These are phyloP conservation scores for Mycena amicta DNA, from an alignment of 768 basidiomycete species.

Conservation along the genomic window DNA sequence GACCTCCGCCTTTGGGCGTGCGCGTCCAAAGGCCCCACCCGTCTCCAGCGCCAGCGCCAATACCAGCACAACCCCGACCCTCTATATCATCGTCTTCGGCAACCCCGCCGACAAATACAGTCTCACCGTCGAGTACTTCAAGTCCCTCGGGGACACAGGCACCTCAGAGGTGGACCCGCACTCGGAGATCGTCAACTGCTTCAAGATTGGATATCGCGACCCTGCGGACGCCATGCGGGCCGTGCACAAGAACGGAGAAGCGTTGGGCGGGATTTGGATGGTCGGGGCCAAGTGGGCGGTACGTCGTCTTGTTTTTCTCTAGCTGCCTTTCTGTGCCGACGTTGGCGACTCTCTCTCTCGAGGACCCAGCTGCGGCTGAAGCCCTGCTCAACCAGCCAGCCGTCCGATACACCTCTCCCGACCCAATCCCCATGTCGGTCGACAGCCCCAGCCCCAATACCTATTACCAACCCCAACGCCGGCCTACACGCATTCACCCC, in stretches of 20 bases:
- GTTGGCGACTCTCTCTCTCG: no score
- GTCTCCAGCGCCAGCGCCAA: constrained; percentile 26
- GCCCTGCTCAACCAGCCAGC: constrained; percentile 46
- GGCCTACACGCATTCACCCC: constrained; percentile 32
- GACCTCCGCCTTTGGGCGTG: constrained; percentile 38
- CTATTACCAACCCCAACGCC: no score
- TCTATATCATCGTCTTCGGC: constrained; percentile 83
- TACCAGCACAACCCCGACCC: constrained; percentile 42
- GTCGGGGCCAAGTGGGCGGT: constrained; percentile 87
- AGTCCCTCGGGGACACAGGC: constrained; percentile 67
- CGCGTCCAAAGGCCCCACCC: constrained; percentile 31
- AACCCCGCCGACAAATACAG: constrained; percentile 82
- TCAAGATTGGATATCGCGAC: constrained; percentile 74
- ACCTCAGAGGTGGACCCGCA: constrained; percentile 74
- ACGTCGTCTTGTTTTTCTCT: constrained; percentile 31
- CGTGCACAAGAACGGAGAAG: constrained; percentile 80
- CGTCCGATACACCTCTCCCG: constrained; percentile 30
- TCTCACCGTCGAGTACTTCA: constrained; percentile 72
- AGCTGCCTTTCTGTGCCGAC: no score
- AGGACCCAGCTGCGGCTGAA: constrained; percentile 69
- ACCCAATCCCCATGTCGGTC: constrained; percentile 46
- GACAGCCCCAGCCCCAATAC: constrained; percentile 41
- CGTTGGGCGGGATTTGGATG: constrained; percentile 77
- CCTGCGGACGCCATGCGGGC: constrained; percentile 77
- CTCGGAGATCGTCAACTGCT: constrained; percentile 75